Base-by-base conservation (phyloP, 306 rosid species). In the Vigna reflexopilosa region DNA sequence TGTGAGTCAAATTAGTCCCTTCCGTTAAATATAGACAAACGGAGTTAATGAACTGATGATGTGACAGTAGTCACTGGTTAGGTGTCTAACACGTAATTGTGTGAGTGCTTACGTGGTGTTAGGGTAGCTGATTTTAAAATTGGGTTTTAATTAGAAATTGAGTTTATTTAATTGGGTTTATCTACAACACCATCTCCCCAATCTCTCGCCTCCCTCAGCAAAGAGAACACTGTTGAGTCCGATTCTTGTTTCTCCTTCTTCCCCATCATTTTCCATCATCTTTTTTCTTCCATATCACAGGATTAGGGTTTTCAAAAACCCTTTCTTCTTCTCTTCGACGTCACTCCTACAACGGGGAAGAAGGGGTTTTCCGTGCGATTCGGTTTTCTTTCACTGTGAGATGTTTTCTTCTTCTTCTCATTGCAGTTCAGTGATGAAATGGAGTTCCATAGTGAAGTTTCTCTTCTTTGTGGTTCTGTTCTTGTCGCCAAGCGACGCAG, bases 281-380 rank as follows among this genome's bases (percentile, higher is more conserved):
- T 57, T 52, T 5, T 66, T 40, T 44, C 13, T 47, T 80, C 84
- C 76, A 80, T 59, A 36, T 79, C 80, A 16, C 73, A 63, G 90
- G 85, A 92, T 88, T 90, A 89, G 96, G 97, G 90, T 93, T 83
- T 87, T 36, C 20, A 30, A 61, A 77, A 78, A 73, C 77, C 90
- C 90, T 80, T 66, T 83, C 67, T 84, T 83, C 67, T 82, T 83
- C 71, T 49, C 78, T 80, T 44, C 2, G 3, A 64, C 80, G 69
- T 82, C 83, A 19, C 72, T 78, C 75, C 16, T 7, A 57, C 24
- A 9, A 14, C 4, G 76, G 16, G 75, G 7, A 24, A 58, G 32
- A 17, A 77, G 77, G 72, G 79, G 70, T 82, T 65, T 34, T 47
- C 76, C 72, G 73, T 81, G 57, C 71, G 48, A 77, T 57, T 77